Conservation (phyloP, 805 yeast genomes). For the Hemisphaericaspora nanyangensis region DNA sequence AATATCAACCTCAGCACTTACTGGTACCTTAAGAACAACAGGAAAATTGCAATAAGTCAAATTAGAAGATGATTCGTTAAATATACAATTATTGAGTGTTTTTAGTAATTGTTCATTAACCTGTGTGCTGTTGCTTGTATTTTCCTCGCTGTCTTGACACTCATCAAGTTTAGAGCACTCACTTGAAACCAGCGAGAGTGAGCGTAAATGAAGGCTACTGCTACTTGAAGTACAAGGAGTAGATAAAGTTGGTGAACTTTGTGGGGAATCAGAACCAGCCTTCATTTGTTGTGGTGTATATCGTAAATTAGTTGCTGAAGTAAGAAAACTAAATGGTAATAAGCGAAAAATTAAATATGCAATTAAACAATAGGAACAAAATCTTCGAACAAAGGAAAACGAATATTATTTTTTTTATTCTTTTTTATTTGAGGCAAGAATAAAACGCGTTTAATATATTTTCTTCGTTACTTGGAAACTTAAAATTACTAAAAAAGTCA, state of each 20-base stretch:
- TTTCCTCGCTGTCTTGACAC: background rate
- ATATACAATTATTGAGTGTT: conserved; percentile 5
- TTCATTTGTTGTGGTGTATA: too few relatives aligned
- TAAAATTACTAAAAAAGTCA: too few relatives aligned
- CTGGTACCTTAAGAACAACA: conserved; percentile 3
- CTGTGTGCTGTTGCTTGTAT: background rate
- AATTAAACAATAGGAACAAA: too few relatives aligned
- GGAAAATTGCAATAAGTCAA: conserved; percentile 9
- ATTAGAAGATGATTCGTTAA: conserved; percentile 3
- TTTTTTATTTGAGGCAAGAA: too few relatives aligned
- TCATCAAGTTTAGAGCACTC: background rate
- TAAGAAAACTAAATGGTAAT: too few relatives aligned
- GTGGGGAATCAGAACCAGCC: background rate
- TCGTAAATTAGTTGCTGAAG: too few relatives aligned
- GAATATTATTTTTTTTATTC: too few relatives aligned
- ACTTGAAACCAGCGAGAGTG: conserved; percentile 6
- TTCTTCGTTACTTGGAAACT: too few relatives aligned
- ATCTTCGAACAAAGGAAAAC: too few relatives aligned
- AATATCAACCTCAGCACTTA: background rate
- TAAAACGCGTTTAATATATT: too few relatives aligned
- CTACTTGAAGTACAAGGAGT: conserved; percentile 2
- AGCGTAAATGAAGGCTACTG: conserved; percentile 5
- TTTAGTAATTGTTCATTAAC: conserved; percentile 2
- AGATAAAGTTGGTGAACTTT: conserved; percentile 5
- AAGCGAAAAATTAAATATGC: too few relatives aligned